These are phyloP conservation scores for Alternaria triticina DNA, from an alignment of 2,329 filamentous ascomycete species.

Conservation along the genomic window DNA sequence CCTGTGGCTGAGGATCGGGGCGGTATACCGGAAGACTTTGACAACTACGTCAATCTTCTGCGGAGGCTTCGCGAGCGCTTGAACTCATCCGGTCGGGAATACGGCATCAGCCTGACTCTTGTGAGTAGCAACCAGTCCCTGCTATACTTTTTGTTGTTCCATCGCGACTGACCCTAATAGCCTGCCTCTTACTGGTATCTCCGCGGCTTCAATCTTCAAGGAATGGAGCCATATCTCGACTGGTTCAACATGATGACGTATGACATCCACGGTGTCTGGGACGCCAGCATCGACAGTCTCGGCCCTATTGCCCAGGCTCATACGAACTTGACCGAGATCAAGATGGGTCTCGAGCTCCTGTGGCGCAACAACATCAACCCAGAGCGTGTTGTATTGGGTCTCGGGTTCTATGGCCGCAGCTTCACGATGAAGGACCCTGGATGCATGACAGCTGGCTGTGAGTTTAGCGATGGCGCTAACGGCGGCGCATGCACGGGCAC, in stretches of 20 bases:
- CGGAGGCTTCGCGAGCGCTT: background rate
- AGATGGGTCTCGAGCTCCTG: constrained; percentile 50
- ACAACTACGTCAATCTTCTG: constrained; percentile 16
- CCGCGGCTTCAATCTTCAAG: constrained; percentile 27
- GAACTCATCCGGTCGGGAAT: background rate
- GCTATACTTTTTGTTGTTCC: background rate
- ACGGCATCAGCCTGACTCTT: constrained; percentile 19
- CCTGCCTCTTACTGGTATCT: constrained; percentile 33
- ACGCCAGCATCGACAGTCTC: constrained; percentile 25
- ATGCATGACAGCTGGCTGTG: constrained; percentile 12
- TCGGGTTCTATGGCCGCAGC: constrained; percentile 53
- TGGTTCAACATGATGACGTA: constrained; percentile 57
- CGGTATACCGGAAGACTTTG: constrained; percentile 43
- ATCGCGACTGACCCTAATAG: background rate
- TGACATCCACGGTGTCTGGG: constrained; percentile 55
- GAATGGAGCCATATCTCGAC: constrained; percentile 33
- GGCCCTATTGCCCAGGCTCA: constrained; percentile 43
- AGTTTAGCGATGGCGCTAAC: constrained; percentile 7
- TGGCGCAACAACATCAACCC: constrained; percentile 54
- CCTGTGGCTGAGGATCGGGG: constrained; percentile 39
- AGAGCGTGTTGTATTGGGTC: constrained; percentile 50
- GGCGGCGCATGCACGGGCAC: constrained; percentile 1
- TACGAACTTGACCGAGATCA: constrained; percentile 57
- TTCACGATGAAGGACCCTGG: constrained; percentile 30
- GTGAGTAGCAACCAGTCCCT: background rate